A percentile compares a stretch with the other conserved stretches of the same genome.
phyloP scores from a whole-genome alignment of 2,329 filamentous ascomycete species.

The Sordariomycetes sp. region DNA sequence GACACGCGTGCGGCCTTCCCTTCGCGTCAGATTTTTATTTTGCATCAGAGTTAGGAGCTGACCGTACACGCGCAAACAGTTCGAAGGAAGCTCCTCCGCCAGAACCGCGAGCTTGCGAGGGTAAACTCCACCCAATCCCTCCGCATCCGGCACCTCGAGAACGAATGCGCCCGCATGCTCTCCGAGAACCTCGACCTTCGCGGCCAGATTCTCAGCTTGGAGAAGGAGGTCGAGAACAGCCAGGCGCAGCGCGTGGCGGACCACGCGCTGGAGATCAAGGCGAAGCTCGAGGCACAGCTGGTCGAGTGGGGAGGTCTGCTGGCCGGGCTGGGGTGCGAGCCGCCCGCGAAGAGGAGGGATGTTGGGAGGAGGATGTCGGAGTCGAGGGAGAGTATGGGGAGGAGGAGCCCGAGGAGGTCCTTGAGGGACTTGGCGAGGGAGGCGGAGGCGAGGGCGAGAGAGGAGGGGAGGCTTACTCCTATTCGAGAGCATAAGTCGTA shows the following conservation, averaged over 20 bases:
- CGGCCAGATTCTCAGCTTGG: conserved; percentile 55
- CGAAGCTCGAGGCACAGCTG: conserved; percentile 59
- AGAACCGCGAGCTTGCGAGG: conserved; percentile 73
- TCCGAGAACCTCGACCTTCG: conserved; percentile 68
- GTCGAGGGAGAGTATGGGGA: conserved; percentile 25
- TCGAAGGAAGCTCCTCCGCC: conserved; percentile 64
- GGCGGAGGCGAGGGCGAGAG: conserved; percentile 31
- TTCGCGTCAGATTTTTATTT: neutral
- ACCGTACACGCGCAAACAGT: too few species aligned
- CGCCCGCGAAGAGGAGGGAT: conserved; percentile 34
- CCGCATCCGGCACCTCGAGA: conserved; percentile 63
- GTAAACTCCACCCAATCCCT: conserved; percentile 67
- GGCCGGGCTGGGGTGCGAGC: conserved; percentile 48
- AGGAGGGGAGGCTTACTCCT: conserved; percentile 46
- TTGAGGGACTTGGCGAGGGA: conserved; percentile 43
- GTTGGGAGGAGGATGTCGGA: conserved; percentile 23
- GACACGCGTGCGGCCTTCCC: conserved; percentile 44
- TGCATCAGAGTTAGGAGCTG: too few species aligned
- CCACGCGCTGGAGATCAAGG: conserved; percentile 56
- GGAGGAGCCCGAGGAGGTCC: conserved; percentile 40
- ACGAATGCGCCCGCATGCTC: conserved; percentile 60
- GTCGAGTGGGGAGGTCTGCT: conserved; percentile 56
- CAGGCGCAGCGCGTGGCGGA: conserved; percentile 46
- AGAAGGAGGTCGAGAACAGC: conserved; percentile 52
- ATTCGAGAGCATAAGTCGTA: conserved; percentile 59